Conservation (phyloP, 73 alveolate species). For the Halteria grandinella region DNA sequence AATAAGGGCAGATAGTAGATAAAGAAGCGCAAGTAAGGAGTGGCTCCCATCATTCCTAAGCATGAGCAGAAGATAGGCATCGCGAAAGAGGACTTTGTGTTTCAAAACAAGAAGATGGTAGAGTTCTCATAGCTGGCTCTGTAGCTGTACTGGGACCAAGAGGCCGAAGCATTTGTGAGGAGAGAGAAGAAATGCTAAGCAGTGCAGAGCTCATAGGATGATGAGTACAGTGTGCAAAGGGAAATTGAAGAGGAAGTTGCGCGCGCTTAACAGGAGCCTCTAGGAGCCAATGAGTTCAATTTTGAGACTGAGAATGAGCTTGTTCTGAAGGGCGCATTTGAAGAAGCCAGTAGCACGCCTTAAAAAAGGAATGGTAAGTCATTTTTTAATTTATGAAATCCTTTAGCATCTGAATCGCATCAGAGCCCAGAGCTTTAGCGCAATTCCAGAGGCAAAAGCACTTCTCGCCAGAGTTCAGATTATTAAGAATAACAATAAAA, state of each 20-base stretch:
- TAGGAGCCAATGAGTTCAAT: neutral
- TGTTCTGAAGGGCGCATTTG: too few species aligned
- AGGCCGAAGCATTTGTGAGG: neutral
- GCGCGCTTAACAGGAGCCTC: too few species aligned
- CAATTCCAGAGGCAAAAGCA: neutral
- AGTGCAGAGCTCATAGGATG: neutral
- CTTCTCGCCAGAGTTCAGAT: neutral
- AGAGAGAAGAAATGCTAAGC: neutral
- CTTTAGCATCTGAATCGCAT: neutral
- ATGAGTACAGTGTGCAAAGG: too few species aligned
- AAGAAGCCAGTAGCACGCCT: too few species aligned
- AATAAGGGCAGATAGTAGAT: too few species aligned
- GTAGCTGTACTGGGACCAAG: slow-evolving; percentile 1
- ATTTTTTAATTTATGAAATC: too few species aligned
- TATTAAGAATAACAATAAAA: neutral
- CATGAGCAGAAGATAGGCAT: too few species aligned
- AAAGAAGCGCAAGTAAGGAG: too few species aligned
- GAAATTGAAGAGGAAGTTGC: too few species aligned
- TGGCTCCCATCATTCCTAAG: too few species aligned
- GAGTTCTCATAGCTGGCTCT: neutral
- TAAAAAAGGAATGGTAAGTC: too few species aligned
- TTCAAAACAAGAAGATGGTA: slow-evolving; percentile 14
- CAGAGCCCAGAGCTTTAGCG: neutral
- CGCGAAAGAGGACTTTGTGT: too few species aligned
- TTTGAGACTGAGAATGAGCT: slow-evolving; percentile 46